Evolutionary conservation across 2,329 filamentous ascomycete genomes (phyloP), one percentile per base, ranked within the genome.

Genomic region (Lecanicillium sp.): DNA sequence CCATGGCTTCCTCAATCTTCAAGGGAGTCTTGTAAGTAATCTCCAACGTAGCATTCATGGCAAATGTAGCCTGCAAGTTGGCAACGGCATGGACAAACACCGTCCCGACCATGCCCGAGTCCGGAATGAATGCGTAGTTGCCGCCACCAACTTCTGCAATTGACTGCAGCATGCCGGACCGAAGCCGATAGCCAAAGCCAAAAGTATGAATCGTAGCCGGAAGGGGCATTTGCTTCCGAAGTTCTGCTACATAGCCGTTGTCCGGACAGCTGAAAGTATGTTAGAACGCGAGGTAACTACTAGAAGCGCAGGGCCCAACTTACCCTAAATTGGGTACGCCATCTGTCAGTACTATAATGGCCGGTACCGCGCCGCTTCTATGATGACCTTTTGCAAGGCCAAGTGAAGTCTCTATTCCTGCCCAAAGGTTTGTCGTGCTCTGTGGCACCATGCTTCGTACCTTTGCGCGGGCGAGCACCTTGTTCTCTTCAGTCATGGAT

Each of bases 41-140:
- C 3, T 54, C 55, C 2, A 80, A 52, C 0, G 48, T 56, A 3
- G 68, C 69, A 1, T 62, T 58, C 4, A 60, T 69, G 3, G 74
- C 74, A 44, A 68, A 78, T 0, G 76, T 80, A 3, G 70, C 66
- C 47, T 77, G 76, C 2, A 81, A 52, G 45, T 80, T 78, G 14
- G 77, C 76, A 2, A 79, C 65, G 2, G 77, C 73, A 47, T 81
- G 74, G 3, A 79, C 65, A 43, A 81, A 79, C 3, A 77, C 73
- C 3, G 77, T 80, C 3, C 72, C 72, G 43, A 81, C 72, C 74
- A 81, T 79, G 42, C 74, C 72, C 0, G 72, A 68, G 39, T 81
- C 76, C 0, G 75, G 71, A 14, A 81, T 80, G 45, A 79, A 81
- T 8, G 72, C 61, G 41, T 77, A 81, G 51, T 69, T 75, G 2